Base-by-base conservation (phyloP, 441 rosid species). In the Jatropha podagrica region DNA sequence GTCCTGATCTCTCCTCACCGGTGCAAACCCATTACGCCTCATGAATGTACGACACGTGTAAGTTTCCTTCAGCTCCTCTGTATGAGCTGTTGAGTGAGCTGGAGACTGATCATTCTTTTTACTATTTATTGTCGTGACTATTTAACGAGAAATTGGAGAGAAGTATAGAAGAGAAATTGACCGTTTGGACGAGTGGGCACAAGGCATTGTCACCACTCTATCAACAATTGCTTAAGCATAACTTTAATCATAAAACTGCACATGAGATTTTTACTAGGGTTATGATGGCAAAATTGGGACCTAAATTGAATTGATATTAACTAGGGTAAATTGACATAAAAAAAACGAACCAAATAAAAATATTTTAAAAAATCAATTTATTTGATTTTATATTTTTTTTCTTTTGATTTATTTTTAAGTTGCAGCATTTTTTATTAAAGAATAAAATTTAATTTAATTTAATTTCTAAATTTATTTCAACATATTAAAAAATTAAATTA, bases 121-220 rank as follows among this genome's bases (percentile, higher is more conserved):
- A 8, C 3, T 42, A 5, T 42, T 42, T 42, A 42, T 42, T 8
- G 46, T 42, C 7, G 9, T 42, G 6, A 42, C 0, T 54, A 66
- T 71, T 37, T 55, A 5, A 55, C 60, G 74, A 56, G 18, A 71
- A 75, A 40, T 66, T 54, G 49, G 58, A 4, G 18, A 20, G 7
- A 41, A 2, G n/a, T 17, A 9, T 2, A 69, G 18, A 32, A 2
- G 10, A 40, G 17, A 15, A 69, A 68, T 4, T 72, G 65, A 72
- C 83, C 81, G 79, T 77, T 66, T 23, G 62, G 76, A 66, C 77
- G 26, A 63, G 65, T 3, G 83, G 68, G 73, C 74, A 7, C 2
- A 10, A 55, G 37, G 37, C 40, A 26, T 27, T 3, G 41, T 13
- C 40, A 11, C 65, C 40, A 7, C 65, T 61, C 13, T 61, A 0